These are phyloP conservation scores for Tylopilus sp. DNA, from an alignment of 768 basidiomycete genomes.

Conservation along the genomic window DNA sequence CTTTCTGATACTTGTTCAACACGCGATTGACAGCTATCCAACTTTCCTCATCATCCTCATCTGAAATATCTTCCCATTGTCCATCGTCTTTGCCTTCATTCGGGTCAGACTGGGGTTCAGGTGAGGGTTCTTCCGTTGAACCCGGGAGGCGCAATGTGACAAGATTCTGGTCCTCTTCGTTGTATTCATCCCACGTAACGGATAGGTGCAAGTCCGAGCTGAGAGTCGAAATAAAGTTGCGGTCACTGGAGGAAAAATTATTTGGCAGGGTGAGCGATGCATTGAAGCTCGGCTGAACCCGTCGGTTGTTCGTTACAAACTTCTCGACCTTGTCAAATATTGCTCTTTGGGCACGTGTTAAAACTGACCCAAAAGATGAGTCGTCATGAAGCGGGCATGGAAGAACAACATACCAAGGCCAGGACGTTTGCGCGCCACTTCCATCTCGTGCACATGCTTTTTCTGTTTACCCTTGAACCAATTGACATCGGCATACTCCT, in stretches of 20 bases:
- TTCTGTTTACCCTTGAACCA: constrained; percentile 95
- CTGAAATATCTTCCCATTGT: constrained; percentile 48
- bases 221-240: constrained; percentile 73
- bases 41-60: constrained; percentile 66
- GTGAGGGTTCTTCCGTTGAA: constrained; percentile 33
- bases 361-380: constrained; percentile 37
- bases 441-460: constrained; percentile 66
- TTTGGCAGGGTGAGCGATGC: constrained; percentile 67
- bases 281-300: constrained; percentile 25
- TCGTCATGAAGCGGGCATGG: neutral
- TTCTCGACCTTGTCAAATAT: constrained; percentile 77
- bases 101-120: constrained; percentile 31
- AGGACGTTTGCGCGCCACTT: constrained; percentile 52
- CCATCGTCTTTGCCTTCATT: constrained; percentile 48
- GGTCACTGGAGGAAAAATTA: constrained; percentile 74
- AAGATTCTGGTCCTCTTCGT: constrained; percentile 76
- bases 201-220: constrained; percentile 74
- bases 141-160: constrained; percentile 65
- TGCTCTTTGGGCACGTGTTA: constrained; percentile 70
- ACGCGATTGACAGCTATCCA: constrained; percentile 75
- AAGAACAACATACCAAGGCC: constrained; percentile 54
- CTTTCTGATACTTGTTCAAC: constrained; percentile 83
- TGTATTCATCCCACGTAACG: constrained; percentile 92
- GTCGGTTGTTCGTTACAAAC: constrained; percentile 58
- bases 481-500: constrained; percentile 82